Percentiles rank a stretch among this genome's conserved stretches.
Evolutionary conservation across 768 basidiomycete species (phyloP).

Genomic region (Coprinopsis strossmayeri): DNA sequence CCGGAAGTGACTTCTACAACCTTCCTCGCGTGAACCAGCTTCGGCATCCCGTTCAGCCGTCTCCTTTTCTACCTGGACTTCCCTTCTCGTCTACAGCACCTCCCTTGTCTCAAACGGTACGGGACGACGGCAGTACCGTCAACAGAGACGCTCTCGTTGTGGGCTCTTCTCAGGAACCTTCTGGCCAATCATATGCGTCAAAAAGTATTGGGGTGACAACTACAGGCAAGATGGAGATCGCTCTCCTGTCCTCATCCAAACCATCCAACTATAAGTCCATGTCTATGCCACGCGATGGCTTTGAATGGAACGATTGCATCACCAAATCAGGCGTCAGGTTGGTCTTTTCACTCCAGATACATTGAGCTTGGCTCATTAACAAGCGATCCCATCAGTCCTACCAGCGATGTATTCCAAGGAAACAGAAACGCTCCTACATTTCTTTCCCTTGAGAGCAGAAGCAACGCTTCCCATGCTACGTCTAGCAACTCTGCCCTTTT

Average conservation of each 20-base stretch:
- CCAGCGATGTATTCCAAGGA: too few species aligned
- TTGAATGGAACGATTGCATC: background rate
- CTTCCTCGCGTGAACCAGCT: conserved; percentile 2
- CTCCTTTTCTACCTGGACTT: background rate
- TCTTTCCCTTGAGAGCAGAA: too few species aligned
- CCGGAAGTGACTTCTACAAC: conserved; percentile 15
- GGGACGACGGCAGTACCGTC: background rate
- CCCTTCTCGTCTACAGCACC: background rate
- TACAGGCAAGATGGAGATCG: background rate
- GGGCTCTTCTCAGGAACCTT: background rate
- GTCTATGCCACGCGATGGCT: background rate
- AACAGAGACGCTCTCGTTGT: background rate
- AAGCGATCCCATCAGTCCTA: too few species aligned
- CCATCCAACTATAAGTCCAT: too few species aligned
- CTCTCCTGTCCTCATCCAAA: background rate
- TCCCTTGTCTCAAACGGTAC: background rate
- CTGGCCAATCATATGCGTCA: background rate
- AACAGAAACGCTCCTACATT: too few species aligned
- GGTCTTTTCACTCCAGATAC: too few species aligned
- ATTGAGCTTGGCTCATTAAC: too few species aligned
- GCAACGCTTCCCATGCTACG: too few species aligned
- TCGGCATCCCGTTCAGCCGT: conserved; percentile 18
- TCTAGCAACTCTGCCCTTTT: too few species aligned
- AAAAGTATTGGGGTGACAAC: background rate
- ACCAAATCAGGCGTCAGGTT: background rate